A percentile compares a stretch with the other conserved stretches of the same genome.
Evolutionary conservation across 1,284 basidiomycete genomes (phyloP).

Genomic region (Mycena citricolor): DNA sequence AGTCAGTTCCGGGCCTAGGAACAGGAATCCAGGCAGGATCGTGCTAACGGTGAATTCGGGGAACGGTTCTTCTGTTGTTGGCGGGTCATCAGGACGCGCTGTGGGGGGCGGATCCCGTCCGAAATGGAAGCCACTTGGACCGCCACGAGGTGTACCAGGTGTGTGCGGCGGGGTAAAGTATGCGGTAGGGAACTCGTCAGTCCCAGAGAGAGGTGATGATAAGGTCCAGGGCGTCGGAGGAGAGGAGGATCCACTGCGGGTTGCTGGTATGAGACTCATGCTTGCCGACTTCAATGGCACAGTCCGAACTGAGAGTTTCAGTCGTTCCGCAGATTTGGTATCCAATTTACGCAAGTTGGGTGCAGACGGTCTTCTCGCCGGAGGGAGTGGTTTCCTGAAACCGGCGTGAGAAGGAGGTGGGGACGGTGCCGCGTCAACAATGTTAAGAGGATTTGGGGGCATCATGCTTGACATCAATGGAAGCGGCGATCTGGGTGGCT

Average conservation of each 20-base stretch:
- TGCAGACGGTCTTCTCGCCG: constrained; percentile 56
- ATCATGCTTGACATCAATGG: constrained; percentile 40
- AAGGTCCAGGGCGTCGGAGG: constrained; percentile 47
- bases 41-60: constrained; percentile 77
- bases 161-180: constrained; percentile 58
- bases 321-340: constrained; percentile 56
- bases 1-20: constrained; percentile 87
- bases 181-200: constrained; percentile 40
- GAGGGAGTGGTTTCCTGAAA: constrained; percentile 53
- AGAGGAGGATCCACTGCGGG: constrained; percentile 56
- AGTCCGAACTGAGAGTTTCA: constrained; percentile 61
- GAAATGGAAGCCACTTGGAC: constrained; percentile 27
- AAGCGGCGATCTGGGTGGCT: constrained; percentile 35
- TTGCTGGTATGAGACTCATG: constrained; percentile 41
- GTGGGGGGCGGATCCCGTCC: constrained; percentile 44
- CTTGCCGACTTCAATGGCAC: constrained; percentile 54
- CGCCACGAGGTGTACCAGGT: constrained; percentile 45
- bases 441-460: constrained; percentile 30
- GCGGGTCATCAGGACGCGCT: constrained; percentile 56
- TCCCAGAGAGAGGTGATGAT: constrained; percentile 33
- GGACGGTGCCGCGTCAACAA: constrained; percentile 52
- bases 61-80: constrained; percentile 54
- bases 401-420: constrained; percentile 63
- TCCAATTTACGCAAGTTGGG: constrained; percentile 61
- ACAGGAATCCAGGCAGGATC: constrained; percentile 89